Evolutionary conservation across 768 basidiomycete genomes (phyloP).

Genomic region (Leucosporidium creatinivorum): DNA sequence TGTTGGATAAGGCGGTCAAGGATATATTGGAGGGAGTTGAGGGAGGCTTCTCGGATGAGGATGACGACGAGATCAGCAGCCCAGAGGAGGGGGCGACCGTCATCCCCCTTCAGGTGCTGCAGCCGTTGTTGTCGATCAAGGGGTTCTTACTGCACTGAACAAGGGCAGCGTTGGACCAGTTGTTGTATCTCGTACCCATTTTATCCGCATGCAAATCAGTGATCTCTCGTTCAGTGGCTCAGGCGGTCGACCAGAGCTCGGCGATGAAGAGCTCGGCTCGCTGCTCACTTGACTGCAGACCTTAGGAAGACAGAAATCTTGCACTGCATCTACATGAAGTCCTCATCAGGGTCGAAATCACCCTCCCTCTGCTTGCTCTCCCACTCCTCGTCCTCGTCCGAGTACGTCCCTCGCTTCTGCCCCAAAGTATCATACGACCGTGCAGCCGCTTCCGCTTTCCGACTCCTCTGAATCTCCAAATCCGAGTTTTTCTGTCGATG

Average conservation of each 20-base stretch:
- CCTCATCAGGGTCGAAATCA: slow-evolving; percentile 27
- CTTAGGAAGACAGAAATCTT: too few relatives aligned
- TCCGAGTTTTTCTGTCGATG: slow-evolving; percentile 65
- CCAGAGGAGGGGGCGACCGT: slow-evolving; percentile 4
- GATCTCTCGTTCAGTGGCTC: too few relatives aligned
- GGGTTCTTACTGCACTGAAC: slow-evolving; percentile 10
- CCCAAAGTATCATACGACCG: slow-evolving; percentile 61
- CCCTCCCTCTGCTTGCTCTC: slow-evolving; percentile 21
- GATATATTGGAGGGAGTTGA: slow-evolving; percentile 2
- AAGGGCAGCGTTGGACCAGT: not conserved
- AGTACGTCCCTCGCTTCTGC: not conserved
- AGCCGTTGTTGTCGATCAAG: slow-evolving; percentile 12
- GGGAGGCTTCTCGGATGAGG: slow-evolving; percentile 16
- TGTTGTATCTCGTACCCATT: too few relatives aligned
- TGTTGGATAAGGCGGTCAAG: not conserved
- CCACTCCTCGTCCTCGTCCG: slow-evolving; percentile 28
- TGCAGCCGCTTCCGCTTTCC: slow-evolving; percentile 81
- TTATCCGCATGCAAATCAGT: too few relatives aligned
- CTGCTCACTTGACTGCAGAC: too few relatives aligned
- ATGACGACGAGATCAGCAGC: slow-evolving; percentile 15
- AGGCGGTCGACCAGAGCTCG: too few relatives aligned
- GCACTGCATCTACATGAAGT: slow-evolving; percentile 18
- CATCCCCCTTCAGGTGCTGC: slow-evolving; percentile 15
- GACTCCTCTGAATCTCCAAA: slow-evolving; percentile 58
- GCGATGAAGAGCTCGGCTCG: too few relatives aligned